Conservation (phyloP, 768 basidiomycete species). For the Butyriboletus loyo region DNA sequence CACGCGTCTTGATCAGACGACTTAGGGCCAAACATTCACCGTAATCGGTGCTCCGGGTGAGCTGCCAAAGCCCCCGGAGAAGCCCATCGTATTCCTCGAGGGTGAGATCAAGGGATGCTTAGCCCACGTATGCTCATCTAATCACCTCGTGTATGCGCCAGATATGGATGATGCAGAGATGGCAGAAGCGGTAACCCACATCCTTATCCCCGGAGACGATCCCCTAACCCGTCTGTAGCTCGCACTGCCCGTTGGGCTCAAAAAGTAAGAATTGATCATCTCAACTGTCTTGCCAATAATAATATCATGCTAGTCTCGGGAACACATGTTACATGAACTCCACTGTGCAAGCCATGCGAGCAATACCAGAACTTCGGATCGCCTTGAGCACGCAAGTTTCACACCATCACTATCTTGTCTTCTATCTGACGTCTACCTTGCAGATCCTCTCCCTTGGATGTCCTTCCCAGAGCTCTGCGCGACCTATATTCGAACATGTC, state of each 20-base stretch:
- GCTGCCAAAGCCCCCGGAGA: conserved; percentile 81
- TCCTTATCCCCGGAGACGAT: background rate
- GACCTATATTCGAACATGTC: conserved; percentile 73
- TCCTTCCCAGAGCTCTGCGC: conserved; percentile 51
- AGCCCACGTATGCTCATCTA: conserved; percentile 1
- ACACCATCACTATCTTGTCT: background rate
- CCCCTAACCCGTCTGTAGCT: conserved; percentile 43
- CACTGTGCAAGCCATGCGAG: conserved; percentile 88
- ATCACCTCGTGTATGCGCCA: conserved; percentile 27
- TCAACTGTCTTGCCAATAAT: background rate
- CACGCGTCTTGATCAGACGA: conserved; percentile 1
- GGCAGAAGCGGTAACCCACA: conserved; percentile 65
- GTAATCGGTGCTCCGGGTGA: conserved; percentile 94
- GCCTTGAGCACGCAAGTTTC: conserved; percentile 59
- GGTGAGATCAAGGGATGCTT: conserved; percentile 40
- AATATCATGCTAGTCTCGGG: conserved; percentile 51
- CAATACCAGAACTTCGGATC: conserved; percentile 82
- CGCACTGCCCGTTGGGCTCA: conserved; percentile 75
- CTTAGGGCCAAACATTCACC: conserved; percentile 83
- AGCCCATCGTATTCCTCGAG: conserved; percentile 81
- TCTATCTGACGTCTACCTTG: background rate
- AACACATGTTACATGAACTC: conserved; percentile 99
- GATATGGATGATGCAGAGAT: conserved; percentile 86
- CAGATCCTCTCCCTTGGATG: conserved; percentile 39
- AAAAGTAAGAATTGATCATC: conserved; percentile 48